Evolutionary conservation across 495 filamentous ascomycete genomes (phyloP).

Genomic region (Xylaria nigripes): DNA sequence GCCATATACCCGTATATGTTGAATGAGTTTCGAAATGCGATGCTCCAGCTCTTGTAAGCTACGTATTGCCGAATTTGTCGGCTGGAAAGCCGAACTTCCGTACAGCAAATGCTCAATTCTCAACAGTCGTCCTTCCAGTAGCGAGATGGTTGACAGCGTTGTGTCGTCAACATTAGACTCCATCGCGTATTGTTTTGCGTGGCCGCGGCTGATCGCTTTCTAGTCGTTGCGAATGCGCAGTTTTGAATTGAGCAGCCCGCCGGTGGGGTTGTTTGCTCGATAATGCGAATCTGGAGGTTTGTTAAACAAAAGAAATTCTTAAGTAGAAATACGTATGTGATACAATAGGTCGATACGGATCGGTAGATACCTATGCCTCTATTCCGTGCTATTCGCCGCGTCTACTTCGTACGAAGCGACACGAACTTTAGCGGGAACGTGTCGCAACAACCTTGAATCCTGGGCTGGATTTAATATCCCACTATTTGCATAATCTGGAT

Average conservation of each 20-base stretch:
- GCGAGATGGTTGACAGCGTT: constrained; percentile 56
- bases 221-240: neutral
- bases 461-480: too few relatives aligned
- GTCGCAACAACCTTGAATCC: too few relatives aligned
- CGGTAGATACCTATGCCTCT: too few relatives aligned
- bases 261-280: neutral
- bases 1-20: constrained; percentile 36
- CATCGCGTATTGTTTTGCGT: constrained; percentile 26
- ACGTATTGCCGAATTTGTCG: constrained; percentile 36
- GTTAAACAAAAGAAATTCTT: too few relatives aligned
- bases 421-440: too few relatives aligned
- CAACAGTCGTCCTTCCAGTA: constrained; percentile 67
- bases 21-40: constrained; percentile 34
- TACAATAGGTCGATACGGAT: too few relatives aligned
- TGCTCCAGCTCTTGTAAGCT: constrained; percentile 59
- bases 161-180: constrained; percentile 43
- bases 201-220: neutral
- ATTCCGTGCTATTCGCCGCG: too few relatives aligned
- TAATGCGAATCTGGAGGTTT: too few relatives aligned
- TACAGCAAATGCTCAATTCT: constrained; percentile 68
- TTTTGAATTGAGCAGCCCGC: neutral
- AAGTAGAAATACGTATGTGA: too few relatives aligned
- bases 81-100: constrained; percentile 39
- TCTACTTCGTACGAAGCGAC: too few relatives aligned
- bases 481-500: too few relatives aligned